Conservation (phyloP, 2,329 filamentous ascomycete species). For the Calycina herbarum region DNA sequence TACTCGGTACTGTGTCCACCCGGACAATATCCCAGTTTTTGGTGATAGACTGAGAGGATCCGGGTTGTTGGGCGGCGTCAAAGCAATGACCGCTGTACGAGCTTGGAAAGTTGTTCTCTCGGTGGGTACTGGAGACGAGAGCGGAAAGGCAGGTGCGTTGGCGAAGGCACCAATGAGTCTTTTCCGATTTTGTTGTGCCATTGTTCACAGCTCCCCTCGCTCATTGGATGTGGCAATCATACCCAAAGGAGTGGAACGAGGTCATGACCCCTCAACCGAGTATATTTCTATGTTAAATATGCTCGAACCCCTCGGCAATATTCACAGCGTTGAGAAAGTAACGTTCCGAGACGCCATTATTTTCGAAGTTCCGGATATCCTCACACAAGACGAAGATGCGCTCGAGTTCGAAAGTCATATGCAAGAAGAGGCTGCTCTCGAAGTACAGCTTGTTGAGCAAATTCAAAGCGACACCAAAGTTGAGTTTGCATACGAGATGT, state of each 20-base stretch:
- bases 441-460: not conserved
- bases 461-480: not conserved
- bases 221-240: not conserved
- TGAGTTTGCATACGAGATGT: conserved; percentile 10
- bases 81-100: not conserved
- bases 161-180: not conserved
- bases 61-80: not conserved
- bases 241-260: not conserved
- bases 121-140: not conserved
- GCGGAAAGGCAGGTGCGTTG: not conserved
- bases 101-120: not conserved
- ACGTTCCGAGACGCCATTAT: not conserved
- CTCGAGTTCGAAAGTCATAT: not conserved
- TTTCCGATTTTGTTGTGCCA: not conserved
- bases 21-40: no score
- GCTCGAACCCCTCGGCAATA: not conserved
- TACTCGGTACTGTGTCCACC: not conserved
- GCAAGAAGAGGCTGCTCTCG: not conserved
- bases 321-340: not conserved
- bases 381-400: not conserved
- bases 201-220: not conserved
- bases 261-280: no score
- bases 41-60: not conserved
- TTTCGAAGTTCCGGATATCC: not conserved
- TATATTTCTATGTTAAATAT: not conserved